phyloP scores from a whole-genome alignment of 495 filamentous ascomycete species.

The Geoglossum glabrum region DNA sequence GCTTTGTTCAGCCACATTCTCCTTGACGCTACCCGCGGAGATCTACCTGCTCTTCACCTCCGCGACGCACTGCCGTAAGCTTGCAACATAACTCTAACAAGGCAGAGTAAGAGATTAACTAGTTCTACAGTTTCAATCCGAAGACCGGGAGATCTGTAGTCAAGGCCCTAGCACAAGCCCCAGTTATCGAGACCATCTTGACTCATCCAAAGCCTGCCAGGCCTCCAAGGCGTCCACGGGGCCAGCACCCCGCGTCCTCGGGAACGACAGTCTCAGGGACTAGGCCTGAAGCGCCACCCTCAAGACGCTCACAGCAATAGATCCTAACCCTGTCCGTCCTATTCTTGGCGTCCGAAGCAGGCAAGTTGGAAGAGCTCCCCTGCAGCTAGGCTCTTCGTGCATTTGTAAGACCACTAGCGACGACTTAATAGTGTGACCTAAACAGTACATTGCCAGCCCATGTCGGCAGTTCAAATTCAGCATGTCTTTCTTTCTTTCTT shows the following conservation, averaged over 20 bases:
- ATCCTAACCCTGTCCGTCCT: neutral
- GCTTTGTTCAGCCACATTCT: neutral
- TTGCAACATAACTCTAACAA: neutral
- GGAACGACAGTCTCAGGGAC: neutral
- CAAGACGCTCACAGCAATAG: neutral
- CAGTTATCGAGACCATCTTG: neutral
- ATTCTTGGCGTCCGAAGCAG: no score
- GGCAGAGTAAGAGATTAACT: neutral
- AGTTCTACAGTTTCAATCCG: neutral
- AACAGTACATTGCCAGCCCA: neutral
- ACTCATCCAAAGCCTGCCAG: neutral
- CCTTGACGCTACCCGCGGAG: neutral
- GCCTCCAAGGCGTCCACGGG: neutral
- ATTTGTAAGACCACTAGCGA: neutral
- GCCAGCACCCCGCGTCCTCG: neutral
- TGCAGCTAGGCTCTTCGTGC: neutral
- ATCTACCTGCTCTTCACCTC: neutral
- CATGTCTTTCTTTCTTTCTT: neutral
- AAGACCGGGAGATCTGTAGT: neutral
- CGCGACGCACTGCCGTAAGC: slow-evolving; percentile 1
- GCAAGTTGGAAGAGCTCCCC: no score
- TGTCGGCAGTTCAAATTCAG: neutral
- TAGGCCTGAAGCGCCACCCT: neutral
- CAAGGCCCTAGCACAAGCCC: neutral
- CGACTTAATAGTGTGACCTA: neutral